A percentile compares a stretch with the other conserved stretches of the same genome.
These are phyloP conservation scores for Medicago ruthenica DNA, from an alignment of 306 rosid genomes.

Conservation along the genomic window DNA sequence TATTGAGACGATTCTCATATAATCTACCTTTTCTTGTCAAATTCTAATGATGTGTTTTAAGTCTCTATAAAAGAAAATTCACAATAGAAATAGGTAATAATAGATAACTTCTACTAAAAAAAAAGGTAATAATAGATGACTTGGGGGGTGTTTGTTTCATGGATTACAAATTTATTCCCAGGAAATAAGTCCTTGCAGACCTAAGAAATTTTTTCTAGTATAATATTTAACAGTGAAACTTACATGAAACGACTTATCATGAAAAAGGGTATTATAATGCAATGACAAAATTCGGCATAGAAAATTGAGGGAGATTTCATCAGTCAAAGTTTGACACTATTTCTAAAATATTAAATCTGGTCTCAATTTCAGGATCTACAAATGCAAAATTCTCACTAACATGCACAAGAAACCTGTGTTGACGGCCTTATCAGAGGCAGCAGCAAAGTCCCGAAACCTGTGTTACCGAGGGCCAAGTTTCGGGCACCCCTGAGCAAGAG, in stretches of 20 bases:
- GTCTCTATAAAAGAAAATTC: too few relatives aligned
- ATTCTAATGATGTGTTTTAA: too few relatives aligned
- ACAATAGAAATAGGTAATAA: too few relatives aligned
- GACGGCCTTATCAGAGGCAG: background rate
- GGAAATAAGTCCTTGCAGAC: too few relatives aligned
- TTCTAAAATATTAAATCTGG: background rate
- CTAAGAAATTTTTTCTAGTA: too few relatives aligned
- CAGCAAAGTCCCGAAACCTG: background rate
- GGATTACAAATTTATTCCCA: too few relatives aligned
- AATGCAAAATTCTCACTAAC: background rate
- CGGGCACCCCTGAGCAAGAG: slow-evolving; percentile 86
- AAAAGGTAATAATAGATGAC: too few relatives aligned
- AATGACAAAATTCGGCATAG: slow-evolving; percentile 12
- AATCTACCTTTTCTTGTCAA: too few relatives aligned
- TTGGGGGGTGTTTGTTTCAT: too few relatives aligned
- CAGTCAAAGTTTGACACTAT: background rate
- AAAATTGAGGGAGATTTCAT: slow-evolving; percentile 20
- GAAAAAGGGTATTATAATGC: background rate
- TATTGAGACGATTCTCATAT: too few relatives aligned
- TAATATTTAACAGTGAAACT: too few relatives aligned
- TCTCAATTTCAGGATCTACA: background rate
- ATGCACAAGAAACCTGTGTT: slow-evolving; percentile 13
- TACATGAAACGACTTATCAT: background rate
- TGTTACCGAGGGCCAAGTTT: slow-evolving; percentile 65
- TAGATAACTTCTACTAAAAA: too few relatives aligned